Base-by-base conservation (phyloP, 495 filamentous ascomycete species). In the Penicillium roqueforti region DNA sequence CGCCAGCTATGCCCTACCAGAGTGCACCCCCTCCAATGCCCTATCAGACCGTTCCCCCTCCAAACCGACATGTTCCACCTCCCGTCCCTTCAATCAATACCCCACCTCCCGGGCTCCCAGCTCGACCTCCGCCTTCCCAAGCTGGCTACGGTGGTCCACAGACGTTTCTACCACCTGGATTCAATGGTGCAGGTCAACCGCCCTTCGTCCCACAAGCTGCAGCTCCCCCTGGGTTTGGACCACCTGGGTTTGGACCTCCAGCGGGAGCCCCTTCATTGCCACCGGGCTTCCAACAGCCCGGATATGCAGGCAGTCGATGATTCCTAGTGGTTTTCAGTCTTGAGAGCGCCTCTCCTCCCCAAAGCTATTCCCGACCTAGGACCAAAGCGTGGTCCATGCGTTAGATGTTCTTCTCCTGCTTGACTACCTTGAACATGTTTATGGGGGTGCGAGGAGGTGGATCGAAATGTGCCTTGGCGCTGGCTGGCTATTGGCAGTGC, bases 141-240 rank as follows among this genome's bases (percentile, higher is more conserved):
- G 84, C 74, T 49, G 87, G 87, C 8, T 93, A 89, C 61, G 86
- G 87, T 14, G 87, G 87, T 9, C 88, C 89, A 7, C 83, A 86
- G 57, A 78, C 83, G 34, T 91, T 88, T 66, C 71, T 76, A 26
- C 79, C 81, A 61, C 71, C 80, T 62, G 78, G 77, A 9, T 81
- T 79, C 53, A 79, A 77, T 56, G 68, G 72, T 18, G 59, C 76
- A 26, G 69, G 69, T 19, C 75, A 76, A 55, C 47, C 64, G 16
- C 61, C 70, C 13, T 78, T 71, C 32, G 62, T 67, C 6, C 59
- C 68, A 20, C 71, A 72, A 53, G 68, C 72, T 31, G 75, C 71
- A 34, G 75, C 79, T 18, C 80, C 82, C 6, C 78, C 83, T 41
- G 81, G 80, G 5, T 80, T 83, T 55, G 77, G 71, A 1, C 77